Conservation (phyloP, 345 rosid genomes). For the Rhizophora mangle region DNA sequence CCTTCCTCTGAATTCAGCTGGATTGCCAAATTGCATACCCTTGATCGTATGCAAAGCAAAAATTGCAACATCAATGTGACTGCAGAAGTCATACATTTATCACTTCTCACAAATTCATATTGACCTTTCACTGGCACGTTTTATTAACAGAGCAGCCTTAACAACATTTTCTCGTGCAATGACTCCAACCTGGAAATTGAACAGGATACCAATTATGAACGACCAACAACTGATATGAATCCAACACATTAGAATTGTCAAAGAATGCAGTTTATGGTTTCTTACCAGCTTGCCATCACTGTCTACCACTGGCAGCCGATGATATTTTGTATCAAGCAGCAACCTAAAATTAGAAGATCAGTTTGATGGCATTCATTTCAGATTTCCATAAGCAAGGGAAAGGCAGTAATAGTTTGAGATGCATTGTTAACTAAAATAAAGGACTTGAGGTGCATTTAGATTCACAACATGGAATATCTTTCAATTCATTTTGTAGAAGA, state of each 20-base stretch:
- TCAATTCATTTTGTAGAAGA: neutral
- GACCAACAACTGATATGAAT: neutral
- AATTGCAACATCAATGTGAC: neutral
- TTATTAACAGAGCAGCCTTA: constrained; percentile 65
- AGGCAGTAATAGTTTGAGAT: neutral
- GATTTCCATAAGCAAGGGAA: neutral
- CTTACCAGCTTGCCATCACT: constrained; percentile 72
- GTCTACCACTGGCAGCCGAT: constrained; percentile 80
- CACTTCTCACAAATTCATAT: constrained; percentile 17
- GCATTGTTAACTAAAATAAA: neutral
- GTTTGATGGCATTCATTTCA: neutral
- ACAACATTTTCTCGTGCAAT: constrained; percentile 75
- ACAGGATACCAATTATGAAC: constrained; percentile 12
- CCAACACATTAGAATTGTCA: neutral
- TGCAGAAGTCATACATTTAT: neutral
- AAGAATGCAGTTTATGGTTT: constrained; percentile 6
- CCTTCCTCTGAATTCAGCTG: constrained; percentile 1
- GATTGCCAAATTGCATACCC: neutral
- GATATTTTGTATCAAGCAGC: constrained; percentile 87
- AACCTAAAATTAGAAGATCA: constrained; percentile 41
- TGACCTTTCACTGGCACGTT: constrained; percentile 39
- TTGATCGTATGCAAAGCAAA: neutral
- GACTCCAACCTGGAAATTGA: constrained; percentile 62
- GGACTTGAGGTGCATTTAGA: neutral
- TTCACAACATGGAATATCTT: neutral